Base-by-base conservation (phyloP, 2,329 filamentous ascomycete species). In the Scedosporium boydii region DNA sequence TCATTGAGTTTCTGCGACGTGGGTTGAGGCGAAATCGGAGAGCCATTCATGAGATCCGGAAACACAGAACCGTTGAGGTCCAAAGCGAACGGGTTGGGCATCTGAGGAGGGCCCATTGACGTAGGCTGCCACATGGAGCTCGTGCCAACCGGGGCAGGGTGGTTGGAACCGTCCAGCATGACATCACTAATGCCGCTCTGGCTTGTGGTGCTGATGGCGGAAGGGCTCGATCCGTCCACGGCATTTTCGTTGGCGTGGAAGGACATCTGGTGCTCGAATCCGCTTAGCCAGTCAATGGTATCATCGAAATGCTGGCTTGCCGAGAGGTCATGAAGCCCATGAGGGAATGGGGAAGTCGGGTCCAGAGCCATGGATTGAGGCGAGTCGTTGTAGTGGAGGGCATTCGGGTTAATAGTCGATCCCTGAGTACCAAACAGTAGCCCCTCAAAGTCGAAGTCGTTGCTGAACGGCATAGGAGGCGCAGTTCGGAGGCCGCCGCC, bases 151-250 rank as follows among this genome's bases (percentile, higher is more conserved):
- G 80, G 76, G 44, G 82, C 78, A 48, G 82, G 80, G 67, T 87
- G 86, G 73, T 87, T 88, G 44, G 85, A 85, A 64, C 90, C 91
- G 74, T 97, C 92, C 63, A 95, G 80, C 88, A 96, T 92, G 64
- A 92, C 86, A 72, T 98, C 95, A 75, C 91, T 96, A 73, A 93
- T 90, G 59, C 88, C 90, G 51, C 90, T 93, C 71, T 96, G 93
- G 75, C 93, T 98, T 64, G 90, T 91, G 53, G 91, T 96, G 77
- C 93, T 98, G 73, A 98, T 93, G 57, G 92, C 92, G 7, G 95
- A 98, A 16, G 95, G 95, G 14, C 95, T 98, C 10, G 95, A 98
- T 64, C 90, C 92, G 69, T 96, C 93, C 61, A 97, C 84, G 29
- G 90, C 91, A 67, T 87, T 88, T 68, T 96, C 92, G 69, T 88